Evolutionary conservation across 2,329 filamentous ascomycete genomes (phyloP).

Genomic region (Byssochlamys sp.): DNA sequence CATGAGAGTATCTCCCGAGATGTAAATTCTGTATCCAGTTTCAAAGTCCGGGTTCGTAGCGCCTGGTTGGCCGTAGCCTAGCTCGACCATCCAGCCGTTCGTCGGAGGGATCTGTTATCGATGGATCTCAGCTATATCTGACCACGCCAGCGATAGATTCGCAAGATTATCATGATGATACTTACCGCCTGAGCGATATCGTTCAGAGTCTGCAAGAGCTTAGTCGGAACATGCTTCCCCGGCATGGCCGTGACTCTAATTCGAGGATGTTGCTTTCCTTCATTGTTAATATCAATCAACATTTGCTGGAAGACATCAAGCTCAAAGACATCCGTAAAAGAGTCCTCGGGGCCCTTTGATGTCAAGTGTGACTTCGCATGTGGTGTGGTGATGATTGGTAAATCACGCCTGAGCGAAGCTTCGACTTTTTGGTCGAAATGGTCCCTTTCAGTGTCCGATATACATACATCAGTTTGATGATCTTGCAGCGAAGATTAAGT

Average conservation of each 20-base stretch:
- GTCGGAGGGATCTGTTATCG: conserved; percentile 48
- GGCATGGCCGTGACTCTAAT: conserved; percentile 55
- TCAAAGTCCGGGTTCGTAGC: conserved; percentile 23
- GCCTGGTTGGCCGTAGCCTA: conserved; percentile 38
- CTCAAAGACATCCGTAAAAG: conserved; percentile 46
- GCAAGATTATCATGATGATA: conserved; percentile 4
- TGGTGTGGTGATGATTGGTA: conserved; percentile 56
- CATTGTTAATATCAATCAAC: conserved; percentile 33
- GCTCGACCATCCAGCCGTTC: conserved; percentile 58
- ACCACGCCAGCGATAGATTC: neutral
- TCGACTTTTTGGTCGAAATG: conserved; percentile 49
- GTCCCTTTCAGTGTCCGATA: conserved; percentile 22
- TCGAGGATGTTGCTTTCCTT: conserved; percentile 24
- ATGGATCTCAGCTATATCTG: conserved; percentile 7
- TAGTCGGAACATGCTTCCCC: conserved; percentile 51
- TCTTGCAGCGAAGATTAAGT: neutral
- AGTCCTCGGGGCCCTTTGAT: conserved; percentile 34
- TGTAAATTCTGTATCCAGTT: conserved; percentile 53
- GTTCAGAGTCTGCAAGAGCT: conserved; percentile 36
- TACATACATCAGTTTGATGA: neutral
- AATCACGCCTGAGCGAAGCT: conserved; percentile 39
- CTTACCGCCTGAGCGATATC: conserved; percentile 38
- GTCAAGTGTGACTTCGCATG: conserved; percentile 50
- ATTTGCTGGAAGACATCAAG: conserved; percentile 49
- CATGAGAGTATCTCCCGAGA: conserved; percentile 56